Evolutionary conservation across 768 basidiomycete species (phyloP), one percentile per base, ranked within the genome.

Genomic region (Suillus brevipes): DNA sequence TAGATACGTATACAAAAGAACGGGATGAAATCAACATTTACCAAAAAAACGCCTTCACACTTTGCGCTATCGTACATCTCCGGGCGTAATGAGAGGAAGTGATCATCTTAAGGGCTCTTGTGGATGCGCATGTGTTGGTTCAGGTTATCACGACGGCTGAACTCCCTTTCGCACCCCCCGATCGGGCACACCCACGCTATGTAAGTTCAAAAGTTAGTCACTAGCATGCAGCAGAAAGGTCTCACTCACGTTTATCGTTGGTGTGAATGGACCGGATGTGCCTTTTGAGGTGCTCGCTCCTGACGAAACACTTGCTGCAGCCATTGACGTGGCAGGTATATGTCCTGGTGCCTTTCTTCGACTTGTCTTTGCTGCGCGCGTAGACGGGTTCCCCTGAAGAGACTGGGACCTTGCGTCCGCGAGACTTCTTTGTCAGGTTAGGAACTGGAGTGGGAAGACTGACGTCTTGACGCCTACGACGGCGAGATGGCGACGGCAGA

Each of bases 211-310:
- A 47, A n/a, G 6, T 47, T 25, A 36, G 61, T 60, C 58, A 31
- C 63, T 18, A 23, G 49, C 64, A 62, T 45, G 13, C 12, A 52
- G 56, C 25, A 60, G 18, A 56, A 53, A 43, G 9, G 12, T 18
- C 8, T n/a, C 1, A 82, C 91, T 77, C 69, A 94, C 92, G 90
- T 81, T 90, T 92, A 71, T 93, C 91, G 68, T 91, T 80, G 2
- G 92, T 93, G 75, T 95, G 92, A 58, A 95, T 89, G 62, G 87
- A 88, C 65, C 89, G 76, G 23, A 94, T 83, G 78, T 94, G 93
- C 34, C 93, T 79, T 77, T 93, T 92, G 64, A 95, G 78, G 75
- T 95, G 93, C 69, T 94, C 91, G 1, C 88, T 85, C 2, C 93
- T 81, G 43, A 85, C 85, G 70, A 95, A 95, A 64, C 88, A 87